Conservation (phyloP, 2,329 filamentous ascomycete genomes). For the Dothidotthia symphoricarpi region DNA sequence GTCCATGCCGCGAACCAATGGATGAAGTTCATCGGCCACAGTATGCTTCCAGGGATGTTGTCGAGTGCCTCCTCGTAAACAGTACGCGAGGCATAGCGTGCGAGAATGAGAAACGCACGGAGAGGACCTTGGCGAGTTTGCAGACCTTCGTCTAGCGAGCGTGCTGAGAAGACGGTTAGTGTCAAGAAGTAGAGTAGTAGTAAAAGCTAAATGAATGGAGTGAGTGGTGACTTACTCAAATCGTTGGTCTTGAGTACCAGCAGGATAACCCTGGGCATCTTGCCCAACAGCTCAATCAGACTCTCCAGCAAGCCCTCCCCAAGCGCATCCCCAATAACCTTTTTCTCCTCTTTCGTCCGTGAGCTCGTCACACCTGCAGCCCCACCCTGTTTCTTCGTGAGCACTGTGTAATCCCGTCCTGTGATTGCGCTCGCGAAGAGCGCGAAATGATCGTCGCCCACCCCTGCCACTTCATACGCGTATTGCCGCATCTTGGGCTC, state of each 20-base stretch:
- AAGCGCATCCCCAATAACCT: constrained; percentile 78
- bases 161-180: constrained; percentile 49
- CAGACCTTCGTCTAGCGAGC: constrained; percentile 87
- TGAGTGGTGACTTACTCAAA: constrained; percentile 59
- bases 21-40: constrained; percentile 54
- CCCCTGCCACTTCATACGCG: constrained; percentile 81
- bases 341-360: constrained; percentile 74
- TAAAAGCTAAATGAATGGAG: background rate
- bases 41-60: constrained; percentile 47
- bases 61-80: constrained; percentile 63
- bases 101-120: constrained; percentile 63
- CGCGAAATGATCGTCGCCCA: constrained; percentile 86
- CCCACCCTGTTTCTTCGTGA: constrained; percentile 53
- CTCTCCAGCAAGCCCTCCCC: constrained; percentile 87
- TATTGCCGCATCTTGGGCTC: constrained; percentile 83
- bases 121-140: constrained; percentile 67
- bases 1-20: constrained; percentile 54
- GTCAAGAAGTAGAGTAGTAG: background rate
- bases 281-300: constrained; percentile 80
- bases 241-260: constrained; percentile 98
- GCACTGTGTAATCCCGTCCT: constrained; percentile 79
- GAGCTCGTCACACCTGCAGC: constrained; percentile 48
- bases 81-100: constrained; percentile 60
- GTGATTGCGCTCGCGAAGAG: constrained; percentile 96
- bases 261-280: constrained; percentile 87